Conservation (phyloP, 768 basidiomycete species). For the Suillus discolor region DNA sequence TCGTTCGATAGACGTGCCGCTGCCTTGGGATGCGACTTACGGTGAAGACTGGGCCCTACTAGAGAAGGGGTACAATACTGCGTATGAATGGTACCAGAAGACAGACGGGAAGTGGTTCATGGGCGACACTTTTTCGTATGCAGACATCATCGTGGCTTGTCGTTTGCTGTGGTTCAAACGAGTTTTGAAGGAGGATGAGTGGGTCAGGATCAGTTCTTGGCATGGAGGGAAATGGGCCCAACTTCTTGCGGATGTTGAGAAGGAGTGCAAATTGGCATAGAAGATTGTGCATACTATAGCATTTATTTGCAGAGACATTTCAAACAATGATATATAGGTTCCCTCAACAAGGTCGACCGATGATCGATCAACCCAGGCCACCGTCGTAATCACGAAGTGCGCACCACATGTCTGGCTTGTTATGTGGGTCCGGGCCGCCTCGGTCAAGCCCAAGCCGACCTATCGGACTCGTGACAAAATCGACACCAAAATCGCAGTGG, state of each 20-base stretch:
- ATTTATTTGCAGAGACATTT: neutral
- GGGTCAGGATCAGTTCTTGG: slow-evolving; percentile 25
- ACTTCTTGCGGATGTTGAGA: slow-evolving; percentile 25
- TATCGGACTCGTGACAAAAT: no score
- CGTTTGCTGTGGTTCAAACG: slow-evolving; percentile 19
- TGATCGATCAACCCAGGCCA: no score
- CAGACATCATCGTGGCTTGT: slow-evolving; percentile 10
- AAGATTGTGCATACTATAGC: neutral
- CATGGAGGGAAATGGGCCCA: slow-evolving; percentile 29
- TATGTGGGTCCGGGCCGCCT: no score
- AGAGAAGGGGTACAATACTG: slow-evolving; percentile 15
- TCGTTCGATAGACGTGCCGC: slow-evolving; percentile 35
- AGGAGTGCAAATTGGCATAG: slow-evolving; percentile 24
- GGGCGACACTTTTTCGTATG: slow-evolving; percentile 11
- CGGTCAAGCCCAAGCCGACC: no score
- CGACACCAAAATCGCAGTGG: no score
- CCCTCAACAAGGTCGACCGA: no score
- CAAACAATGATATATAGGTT: no score
- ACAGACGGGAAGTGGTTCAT: slow-evolving; percentile 21
- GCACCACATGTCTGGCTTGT: slow-evolving; percentile 21
- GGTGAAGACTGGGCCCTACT: slow-evolving; percentile 31
- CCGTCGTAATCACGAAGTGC: no score
- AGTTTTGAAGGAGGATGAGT: slow-evolving; percentile 26
- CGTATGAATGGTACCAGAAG: slow-evolving; percentile 24
- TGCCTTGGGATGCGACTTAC: slow-evolving; percentile 39